Evolutionary conservation across 1,284 basidiomycete species (phyloP).

Genomic region (Fomitopsis schrenkii): DNA sequence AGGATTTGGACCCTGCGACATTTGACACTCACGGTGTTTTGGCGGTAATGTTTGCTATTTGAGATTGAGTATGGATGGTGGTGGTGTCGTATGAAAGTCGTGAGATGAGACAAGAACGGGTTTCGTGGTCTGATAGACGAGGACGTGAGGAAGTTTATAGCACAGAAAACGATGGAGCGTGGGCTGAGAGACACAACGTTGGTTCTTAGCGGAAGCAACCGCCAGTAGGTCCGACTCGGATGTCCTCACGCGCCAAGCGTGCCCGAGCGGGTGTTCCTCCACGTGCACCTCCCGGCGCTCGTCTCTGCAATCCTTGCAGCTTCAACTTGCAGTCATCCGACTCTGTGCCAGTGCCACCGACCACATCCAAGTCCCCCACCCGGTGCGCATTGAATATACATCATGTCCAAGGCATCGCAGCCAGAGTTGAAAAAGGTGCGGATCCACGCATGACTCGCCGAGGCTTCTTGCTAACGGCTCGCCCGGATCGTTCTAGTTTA

Average conservation of each 20-base stretch:
- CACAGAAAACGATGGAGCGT: constrained; percentile 1
- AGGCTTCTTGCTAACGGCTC: not conserved
- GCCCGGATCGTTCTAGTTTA: constrained; percentile 61
- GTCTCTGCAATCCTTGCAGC: not conserved
- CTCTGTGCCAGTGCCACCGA: not conserved
- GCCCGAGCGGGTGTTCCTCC: not conserved
- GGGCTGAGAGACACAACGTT: not conserved
- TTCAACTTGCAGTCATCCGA: not conserved
- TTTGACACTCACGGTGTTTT: not conserved
- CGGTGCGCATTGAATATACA: constrained; percentile 11
- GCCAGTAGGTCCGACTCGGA: not conserved
- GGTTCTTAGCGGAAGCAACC: not conserved
- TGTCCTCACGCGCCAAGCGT: not conserved
- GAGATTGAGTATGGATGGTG: not conserved
- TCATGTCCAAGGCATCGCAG: constrained; percentile 89
- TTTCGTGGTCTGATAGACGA: not conserved
- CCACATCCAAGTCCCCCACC: not conserved
- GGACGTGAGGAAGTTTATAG: not conserved
- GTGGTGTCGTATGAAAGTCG: not conserved
- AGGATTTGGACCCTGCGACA: not conserved
- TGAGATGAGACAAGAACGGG: not conserved
- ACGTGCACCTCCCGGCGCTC: not conserved
- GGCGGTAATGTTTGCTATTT: not conserved
- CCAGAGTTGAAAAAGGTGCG: constrained; percentile 90
- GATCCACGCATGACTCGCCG: not conserved